Evolutionary conservation across 768 basidiomycete species (phyloP).

Genomic region (Austroboletus eburneus): DNA sequence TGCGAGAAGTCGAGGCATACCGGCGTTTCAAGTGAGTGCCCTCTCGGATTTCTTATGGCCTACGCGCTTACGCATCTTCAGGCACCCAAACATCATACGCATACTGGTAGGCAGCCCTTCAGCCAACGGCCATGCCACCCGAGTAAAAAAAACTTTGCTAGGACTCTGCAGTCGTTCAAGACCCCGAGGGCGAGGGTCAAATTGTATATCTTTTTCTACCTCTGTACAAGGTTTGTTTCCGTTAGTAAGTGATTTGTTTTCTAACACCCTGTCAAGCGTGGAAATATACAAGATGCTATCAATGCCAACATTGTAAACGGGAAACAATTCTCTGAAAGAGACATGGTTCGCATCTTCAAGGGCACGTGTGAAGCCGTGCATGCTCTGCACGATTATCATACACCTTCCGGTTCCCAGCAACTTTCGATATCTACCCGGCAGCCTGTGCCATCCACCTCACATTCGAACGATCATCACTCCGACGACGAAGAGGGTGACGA

Average conservation of each 20-base stretch:
- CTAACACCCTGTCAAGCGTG: slow-evolving; percentile 50
- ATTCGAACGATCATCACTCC: slow-evolving; percentile 28
- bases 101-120: slow-evolving; percentile 56
- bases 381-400: slow-evolving; percentile 89
- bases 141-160: slow-evolving; percentile 28
- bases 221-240: slow-evolving; percentile 68
- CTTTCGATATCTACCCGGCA: slow-evolving; percentile 14
- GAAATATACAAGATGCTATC: slow-evolving; percentile 94
- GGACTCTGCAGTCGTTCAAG: slow-evolving; percentile 95
- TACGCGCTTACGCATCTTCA: slow-evolving; percentile 33
- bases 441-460: slow-evolving; percentile 21
- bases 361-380: slow-evolving; percentile 92
- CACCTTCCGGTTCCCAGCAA: slow-evolving; percentile 34
- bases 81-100: slow-evolving; percentile 95
- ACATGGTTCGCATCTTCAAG: slow-evolving; percentile 86
- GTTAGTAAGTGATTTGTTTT: not conserved
- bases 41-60: no score
- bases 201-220: slow-evolving; percentile 97
- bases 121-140: not conserved
- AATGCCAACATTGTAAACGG: slow-evolving; percentile 81
- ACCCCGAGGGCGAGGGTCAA: slow-evolving; percentile 88
- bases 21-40: slow-evolving; percentile 80
- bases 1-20: slow-evolving; percentile 91
- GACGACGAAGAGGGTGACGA: slow-evolving; percentile 63
- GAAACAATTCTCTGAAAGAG: slow-evolving; percentile 79